A percentile compares a stretch with the other conserved stretches of the same genome.
phyloP scores from a whole-genome alignment of 1,284 basidiomycete species.

The Ceratobasidium sp. region DNA sequence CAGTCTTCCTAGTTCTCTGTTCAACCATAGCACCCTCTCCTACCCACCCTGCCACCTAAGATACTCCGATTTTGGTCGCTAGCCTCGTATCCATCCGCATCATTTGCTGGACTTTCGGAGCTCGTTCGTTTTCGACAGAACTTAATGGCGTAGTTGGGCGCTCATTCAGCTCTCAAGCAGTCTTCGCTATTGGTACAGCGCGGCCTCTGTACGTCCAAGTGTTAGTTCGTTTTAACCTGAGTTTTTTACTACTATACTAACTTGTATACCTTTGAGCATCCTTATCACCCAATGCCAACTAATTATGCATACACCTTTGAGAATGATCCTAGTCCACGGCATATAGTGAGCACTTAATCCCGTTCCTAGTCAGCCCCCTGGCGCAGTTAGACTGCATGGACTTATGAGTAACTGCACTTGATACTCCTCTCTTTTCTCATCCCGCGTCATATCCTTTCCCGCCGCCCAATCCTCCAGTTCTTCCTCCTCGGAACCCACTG shows the following conservation, averaged over 20 bases:
- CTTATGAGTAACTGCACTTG: neutral
- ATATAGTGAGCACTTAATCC: neutral
- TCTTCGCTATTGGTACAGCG: neutral
- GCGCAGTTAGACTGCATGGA: neutral
- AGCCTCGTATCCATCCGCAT: too few relatives aligned
- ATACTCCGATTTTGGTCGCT: too few relatives aligned
- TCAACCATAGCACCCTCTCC: too few relatives aligned
- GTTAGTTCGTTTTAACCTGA: neutral
- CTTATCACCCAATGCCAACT: neutral
- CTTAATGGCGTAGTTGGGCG: neutral
- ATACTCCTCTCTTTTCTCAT: neutral
- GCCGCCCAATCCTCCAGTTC: too few relatives aligned
- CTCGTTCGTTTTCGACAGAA: too few relatives aligned
- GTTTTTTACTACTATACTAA: neutral
- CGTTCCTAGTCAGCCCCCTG: neutral
- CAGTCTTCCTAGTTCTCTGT: too few relatives aligned
- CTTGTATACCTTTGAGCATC: neutral
- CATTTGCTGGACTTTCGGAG: too few relatives aligned
- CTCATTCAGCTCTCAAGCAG: neutral
- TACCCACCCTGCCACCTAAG: too few relatives aligned
- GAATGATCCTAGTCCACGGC: neutral
- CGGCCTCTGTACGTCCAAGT: neutral
- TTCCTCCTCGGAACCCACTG: too few relatives aligned
- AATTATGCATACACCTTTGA: neutral
- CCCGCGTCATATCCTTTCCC: too few relatives aligned